Evolutionary conservation across 345 rosid species (phyloP), one percentile per base, ranked within the genome.

Genomic region (Xanthoceras sorbifolium): DNA sequence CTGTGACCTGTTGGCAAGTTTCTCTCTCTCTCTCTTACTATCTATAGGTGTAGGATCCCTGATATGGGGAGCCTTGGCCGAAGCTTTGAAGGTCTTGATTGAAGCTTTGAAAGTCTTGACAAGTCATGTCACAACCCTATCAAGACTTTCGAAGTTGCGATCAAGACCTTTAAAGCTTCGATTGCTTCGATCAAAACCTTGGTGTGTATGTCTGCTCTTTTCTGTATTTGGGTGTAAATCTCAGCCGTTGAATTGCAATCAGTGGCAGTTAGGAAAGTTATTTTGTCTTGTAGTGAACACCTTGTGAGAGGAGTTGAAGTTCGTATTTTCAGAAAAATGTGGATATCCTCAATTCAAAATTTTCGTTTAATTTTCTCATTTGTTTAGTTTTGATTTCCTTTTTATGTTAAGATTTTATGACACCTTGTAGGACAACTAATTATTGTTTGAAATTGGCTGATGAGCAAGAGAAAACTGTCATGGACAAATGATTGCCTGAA

Each of bases 401-500:
- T 71, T 28, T 46, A 42, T 76, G 63, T 77, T 23, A 57, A 20
- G 2, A 57, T 57, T 9, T 75, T 73, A 50, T 34, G 42, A 5
- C 42, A 42, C 50, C 38, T 72, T 82, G 81, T 88, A 93, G 97
- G 91, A 89, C 92, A 68, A 90, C 97, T 10, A 87, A 82, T 72
- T 90, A 85, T 80, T 95, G 96, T 82, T 83, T 95, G 80, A 85
- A 82, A 76, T 82, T 94, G 85, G 97, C 99, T 62, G 80, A 86
- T 64, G 94, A 96, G 84, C 98, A 93, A 85, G 98, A 93, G 85
- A 93, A 84, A 55, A 80, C 78, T 71, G 87, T 93, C 72, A 75
- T 75, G 7, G 93, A 93, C 82, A 86, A 89, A 80, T 93, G 99
- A 97, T 85, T 95, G 81, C 98, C 98, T 76, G 93, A 96, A 75